Evolutionary conservation across 192 early-diverging fungal species (phyloP).

Genomic region (Coemansia sp.): DNA sequence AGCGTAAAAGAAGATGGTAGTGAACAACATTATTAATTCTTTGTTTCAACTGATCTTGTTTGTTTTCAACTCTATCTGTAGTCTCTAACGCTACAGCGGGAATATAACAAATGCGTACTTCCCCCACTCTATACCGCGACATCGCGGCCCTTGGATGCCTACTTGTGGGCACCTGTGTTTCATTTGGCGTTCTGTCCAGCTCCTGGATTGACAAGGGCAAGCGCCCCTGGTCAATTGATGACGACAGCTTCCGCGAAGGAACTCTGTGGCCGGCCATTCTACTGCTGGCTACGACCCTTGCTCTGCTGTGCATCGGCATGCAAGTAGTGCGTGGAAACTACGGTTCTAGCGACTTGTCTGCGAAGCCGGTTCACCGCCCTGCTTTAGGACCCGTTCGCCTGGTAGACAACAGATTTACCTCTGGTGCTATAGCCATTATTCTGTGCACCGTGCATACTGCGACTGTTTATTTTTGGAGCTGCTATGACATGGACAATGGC

Average conservation of each 20-base stretch:
- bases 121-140: too few species aligned
- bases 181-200: too few species aligned
- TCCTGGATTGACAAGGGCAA: not conserved
- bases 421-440: not conserved
- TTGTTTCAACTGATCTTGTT: too few species aligned
- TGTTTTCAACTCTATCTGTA: too few species aligned
- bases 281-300: not conserved
- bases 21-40: too few species aligned
- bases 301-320: too few species aligned
- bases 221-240: constrained; percentile 5
- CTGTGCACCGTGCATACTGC: constrained; percentile 9
- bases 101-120: too few species aligned
- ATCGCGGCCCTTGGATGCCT: too few species aligned
- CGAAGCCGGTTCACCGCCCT: constrained; percentile 21
- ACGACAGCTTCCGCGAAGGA: constrained; percentile 14
- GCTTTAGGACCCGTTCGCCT: constrained; percentile 10
- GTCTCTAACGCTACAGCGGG: too few species aligned
- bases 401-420: constrained; percentile 19
- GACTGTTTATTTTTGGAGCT: not conserved
- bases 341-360: not conserved
- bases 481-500: not conserved
- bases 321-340: not conserved
- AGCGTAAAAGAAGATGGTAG: too few species aligned
- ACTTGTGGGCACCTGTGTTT: too few species aligned
- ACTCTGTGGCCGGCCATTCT: constrained; percentile 25